Percentiles rank a stretch among this genome's conserved stretches.
These are phyloP conservation scores for Trichosporon asahii DNA, from an alignment of 1,284 basidiomycete species.

Conservation along the genomic window DNA sequence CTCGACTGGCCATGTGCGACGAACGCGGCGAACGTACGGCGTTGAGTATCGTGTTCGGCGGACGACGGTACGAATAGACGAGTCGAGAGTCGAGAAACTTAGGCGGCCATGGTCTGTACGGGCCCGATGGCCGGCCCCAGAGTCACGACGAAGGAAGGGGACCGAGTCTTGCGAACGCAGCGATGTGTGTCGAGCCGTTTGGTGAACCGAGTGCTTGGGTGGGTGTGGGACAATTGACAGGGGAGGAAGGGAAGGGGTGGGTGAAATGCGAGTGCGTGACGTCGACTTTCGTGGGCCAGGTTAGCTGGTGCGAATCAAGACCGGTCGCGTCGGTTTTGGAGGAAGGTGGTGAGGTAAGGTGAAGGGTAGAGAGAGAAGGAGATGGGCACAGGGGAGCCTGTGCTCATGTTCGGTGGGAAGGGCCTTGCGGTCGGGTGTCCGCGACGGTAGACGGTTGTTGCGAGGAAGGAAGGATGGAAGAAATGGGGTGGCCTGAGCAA, in stretches of 20 bases:
- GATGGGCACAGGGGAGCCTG: background rate
- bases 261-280: background rate
- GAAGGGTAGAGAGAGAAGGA: background rate
- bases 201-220: background rate
- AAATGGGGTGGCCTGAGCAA: background rate
- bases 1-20: slow-evolving; percentile 9
- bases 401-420: background rate
- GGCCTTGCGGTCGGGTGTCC: background rate
- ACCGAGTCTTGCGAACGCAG: background rate
- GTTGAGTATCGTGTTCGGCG: background rate
- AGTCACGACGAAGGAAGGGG: background rate
- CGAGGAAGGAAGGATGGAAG: background rate
- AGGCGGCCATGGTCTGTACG: slow-evolving; percentile 8
- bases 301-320: background rate
- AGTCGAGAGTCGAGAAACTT: slow-evolving; percentile 1
- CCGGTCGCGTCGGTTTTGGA: background rate
- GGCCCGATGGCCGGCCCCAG: slow-evolving; percentile 5
- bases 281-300: background rate
- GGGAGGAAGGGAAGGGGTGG: background rate
- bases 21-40: background rate
- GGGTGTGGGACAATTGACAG: background rate
- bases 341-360: background rate
- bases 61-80: background rate
- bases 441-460: background rate
- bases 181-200: background rate